Evolutionary conservation across 164 flowering plant genomes (phyloP).

Genomic region (Brasenia schreberi): DNA sequence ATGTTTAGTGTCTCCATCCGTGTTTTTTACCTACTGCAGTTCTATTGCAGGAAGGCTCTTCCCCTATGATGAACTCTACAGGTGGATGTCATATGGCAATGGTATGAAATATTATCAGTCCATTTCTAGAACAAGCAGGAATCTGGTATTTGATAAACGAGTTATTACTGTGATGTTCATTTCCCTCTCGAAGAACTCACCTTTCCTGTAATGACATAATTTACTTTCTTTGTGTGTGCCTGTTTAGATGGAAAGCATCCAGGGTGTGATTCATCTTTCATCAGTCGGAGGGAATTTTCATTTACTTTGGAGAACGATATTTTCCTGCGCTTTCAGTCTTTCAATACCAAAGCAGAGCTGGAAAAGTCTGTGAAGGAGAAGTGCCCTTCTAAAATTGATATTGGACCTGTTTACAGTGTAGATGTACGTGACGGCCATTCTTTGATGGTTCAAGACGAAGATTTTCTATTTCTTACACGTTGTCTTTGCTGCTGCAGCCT

Average conservation of each 20-base stretch:
- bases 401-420: constrained; percentile 90
- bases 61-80: constrained; percentile 65
- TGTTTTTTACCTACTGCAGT: background rate
- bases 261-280: constrained; percentile 66
- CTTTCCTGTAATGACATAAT: background rate
- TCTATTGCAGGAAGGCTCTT: constrained; percentile 65
- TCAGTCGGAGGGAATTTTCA: constrained; percentile 85
- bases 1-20: background rate
- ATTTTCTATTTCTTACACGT: background rate
- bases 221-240: background rate
- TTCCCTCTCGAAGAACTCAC: background rate
- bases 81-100: constrained; percentile 94
- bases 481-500: constrained; percentile 40
- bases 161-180: background rate
- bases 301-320: constrained; percentile 64
- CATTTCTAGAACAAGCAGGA: too few species aligned
- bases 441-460: background rate
- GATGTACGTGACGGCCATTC: constrained; percentile 47
- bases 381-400: constrained; percentile 87
- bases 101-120: constrained; percentile 29
- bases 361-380: constrained; percentile 70
- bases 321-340: constrained; percentile 68
- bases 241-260: constrained; percentile 94
- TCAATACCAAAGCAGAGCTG: constrained; percentile 39
- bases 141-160: too few species aligned